Evolutionary conservation across 176 grass and related monocot genomes (phyloP).

Genomic region (Areca catechu): DNA sequence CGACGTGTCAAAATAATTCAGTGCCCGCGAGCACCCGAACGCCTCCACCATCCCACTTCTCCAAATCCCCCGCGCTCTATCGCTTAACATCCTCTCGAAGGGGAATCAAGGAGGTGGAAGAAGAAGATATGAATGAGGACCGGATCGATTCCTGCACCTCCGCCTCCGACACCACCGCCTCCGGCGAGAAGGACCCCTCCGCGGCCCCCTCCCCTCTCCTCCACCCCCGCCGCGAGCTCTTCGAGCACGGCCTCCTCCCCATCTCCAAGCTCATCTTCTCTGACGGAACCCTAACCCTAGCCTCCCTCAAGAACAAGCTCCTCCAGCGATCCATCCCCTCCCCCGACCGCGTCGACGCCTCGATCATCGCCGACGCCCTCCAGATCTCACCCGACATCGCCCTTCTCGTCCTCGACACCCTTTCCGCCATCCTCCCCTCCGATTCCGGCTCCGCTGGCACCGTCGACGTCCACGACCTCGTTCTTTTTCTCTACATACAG

Average conservation of each 20-base stretch:
- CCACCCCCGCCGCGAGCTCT: conserved; percentile 69
- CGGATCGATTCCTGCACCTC: background rate
- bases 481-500: conserved; percentile 90
- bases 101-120: background rate
- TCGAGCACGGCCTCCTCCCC: conserved; percentile 91
- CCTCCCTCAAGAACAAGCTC: conserved; percentile 61
- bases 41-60: too few species aligned
- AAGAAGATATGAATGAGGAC: conserved; percentile 4
- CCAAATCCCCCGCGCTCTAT: too few species aligned
- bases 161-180: background rate
- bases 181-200: background rate
- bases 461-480: conserved; percentile 53
- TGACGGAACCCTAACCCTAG: conserved; percentile 58
- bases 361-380: conserved; percentile 49
- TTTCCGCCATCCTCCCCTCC: conserved; percentile 56
- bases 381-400: conserved; percentile 84
- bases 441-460: conserved; percentile 39
- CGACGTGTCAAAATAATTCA: too few species aligned
- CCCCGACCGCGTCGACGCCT: conserved; percentile 37
- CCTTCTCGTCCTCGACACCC: conserved; percentile 56
- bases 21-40: too few species aligned
- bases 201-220: conserved; percentile 19
- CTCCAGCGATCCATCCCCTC: conserved; percentile 8
- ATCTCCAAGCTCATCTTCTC: conserved; percentile 76
- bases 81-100: background rate